phyloP scores from a whole-genome alignment of 2,329 filamentous ascomycete genomes.

The Plectosphaerella sp. region DNA sequence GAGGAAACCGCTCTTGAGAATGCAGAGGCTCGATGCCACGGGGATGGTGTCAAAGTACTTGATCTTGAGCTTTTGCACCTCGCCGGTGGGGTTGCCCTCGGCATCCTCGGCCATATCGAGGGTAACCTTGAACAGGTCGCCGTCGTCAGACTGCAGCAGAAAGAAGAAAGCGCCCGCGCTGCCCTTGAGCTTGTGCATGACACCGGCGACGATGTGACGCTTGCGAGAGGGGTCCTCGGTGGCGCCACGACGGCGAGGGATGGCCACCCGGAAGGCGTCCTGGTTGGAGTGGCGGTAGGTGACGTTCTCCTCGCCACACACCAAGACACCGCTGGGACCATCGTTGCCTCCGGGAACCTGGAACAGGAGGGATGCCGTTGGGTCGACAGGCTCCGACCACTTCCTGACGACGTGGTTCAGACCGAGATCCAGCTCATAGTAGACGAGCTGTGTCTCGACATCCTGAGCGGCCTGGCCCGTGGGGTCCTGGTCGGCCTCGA shows the following conservation, averaged over 20 bases:
- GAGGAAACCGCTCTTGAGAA: slow-evolving; percentile 92
- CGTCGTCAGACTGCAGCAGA: slow-evolving; percentile 90
- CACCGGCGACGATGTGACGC: slow-evolving; percentile 78
- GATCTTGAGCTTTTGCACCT: slow-evolving; percentile 80
- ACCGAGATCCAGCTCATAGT: slow-evolving; percentile 95
- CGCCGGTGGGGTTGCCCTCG: slow-evolving; percentile 71
- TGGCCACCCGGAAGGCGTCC: slow-evolving; percentile 80
- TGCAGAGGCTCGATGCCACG: slow-evolving; percentile 79
- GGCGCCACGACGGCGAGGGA: slow-evolving; percentile 79
- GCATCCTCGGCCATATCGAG: slow-evolving; percentile 86
- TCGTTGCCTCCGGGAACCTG: slow-evolving; percentile 93
- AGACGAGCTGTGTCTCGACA: slow-evolving; percentile 85
- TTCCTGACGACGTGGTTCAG: slow-evolving; percentile 96
- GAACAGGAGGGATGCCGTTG: slow-evolving; percentile 84
- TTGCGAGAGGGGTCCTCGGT: slow-evolving; percentile 92
- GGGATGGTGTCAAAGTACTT: slow-evolving; percentile 98
- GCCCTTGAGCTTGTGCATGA: slow-evolving; percentile 94
- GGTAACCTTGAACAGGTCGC: slow-evolving; percentile 96
- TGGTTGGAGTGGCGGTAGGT: slow-evolving; percentile 97
- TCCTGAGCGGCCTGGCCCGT: slow-evolving; percentile 78
- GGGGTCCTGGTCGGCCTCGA: slow-evolving; percentile 85
- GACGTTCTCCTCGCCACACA: slow-evolving; percentile 91
- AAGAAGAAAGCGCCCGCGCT: slow-evolving; percentile 90
- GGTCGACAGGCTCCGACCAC: slow-evolving; percentile 92
- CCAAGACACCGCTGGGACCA: slow-evolving; percentile 89